These are phyloP conservation scores for Ceratocystis colombiana DNA, from an alignment of 2,329 filamentous ascomycete species.

Conservation along the genomic window DNA sequence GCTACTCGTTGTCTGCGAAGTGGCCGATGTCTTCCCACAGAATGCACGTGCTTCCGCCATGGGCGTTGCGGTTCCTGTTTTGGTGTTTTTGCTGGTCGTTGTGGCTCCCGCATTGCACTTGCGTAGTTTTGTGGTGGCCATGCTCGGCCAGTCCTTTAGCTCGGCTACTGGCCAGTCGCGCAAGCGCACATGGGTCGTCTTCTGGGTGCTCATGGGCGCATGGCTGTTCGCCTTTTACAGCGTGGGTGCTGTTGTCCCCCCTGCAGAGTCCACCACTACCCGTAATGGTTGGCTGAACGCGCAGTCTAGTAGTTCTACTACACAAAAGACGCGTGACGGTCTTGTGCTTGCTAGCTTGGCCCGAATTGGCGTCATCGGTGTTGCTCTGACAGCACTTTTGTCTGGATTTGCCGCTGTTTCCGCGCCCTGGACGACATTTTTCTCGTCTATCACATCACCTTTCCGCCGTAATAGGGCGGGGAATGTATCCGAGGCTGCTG, in stretches of 20 bases:
- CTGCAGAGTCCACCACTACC: conserved; percentile 29
- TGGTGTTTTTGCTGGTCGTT: conserved; percentile 62
- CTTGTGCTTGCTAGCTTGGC: conserved; percentile 48
- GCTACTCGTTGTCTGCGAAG: conserved; percentile 73
- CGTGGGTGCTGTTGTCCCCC: conserved; percentile 53
- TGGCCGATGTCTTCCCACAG: conserved; percentile 62
- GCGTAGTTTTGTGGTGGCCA: conserved; percentile 47
- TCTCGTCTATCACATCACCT: conserved; percentile 41
- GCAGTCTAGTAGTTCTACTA: conserved; percentile 23
- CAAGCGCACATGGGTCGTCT: conserved; percentile 47
- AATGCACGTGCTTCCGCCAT: conserved; percentile 58
- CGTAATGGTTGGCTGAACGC: conserved; percentile 20
- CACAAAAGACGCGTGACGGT: conserved; percentile 29
- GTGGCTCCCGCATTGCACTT: conserved; percentile 72
- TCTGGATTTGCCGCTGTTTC: conserved; percentile 85
- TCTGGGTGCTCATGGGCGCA: conserved; percentile 49
- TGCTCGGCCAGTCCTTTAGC: conserved; percentile 51
- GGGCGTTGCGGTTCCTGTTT: conserved; percentile 55
- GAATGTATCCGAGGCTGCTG: conserved; percentile 61
- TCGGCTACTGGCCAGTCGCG: conserved; percentile 15
- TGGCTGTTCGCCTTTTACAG: conserved; percentile 75
- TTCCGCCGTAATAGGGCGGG: conserved; percentile 33
- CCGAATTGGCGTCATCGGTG: conserved; percentile 73
- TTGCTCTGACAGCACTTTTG: conserved; percentile 76
- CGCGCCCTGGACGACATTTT: conserved; percentile 74